These are phyloP conservation scores for Suillus occidentalis DNA, from an alignment of 768 basidiomycete species.

Conservation along the genomic window DNA sequence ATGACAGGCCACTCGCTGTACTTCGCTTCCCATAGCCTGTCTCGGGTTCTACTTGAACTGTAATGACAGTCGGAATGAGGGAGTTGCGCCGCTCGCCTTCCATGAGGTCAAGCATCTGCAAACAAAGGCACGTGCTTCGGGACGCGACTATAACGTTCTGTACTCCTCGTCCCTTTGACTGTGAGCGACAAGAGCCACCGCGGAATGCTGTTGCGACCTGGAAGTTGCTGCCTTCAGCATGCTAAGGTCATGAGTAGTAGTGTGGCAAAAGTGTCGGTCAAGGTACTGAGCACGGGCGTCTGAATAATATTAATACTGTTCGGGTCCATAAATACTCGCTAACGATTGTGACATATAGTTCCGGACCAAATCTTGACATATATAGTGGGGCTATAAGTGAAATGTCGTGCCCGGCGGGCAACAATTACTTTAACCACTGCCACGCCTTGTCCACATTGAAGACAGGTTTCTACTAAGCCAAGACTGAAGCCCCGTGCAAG, in stretches of 20 bases:
- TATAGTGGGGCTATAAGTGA: neutral
- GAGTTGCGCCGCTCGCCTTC: neutral
- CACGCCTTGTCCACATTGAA: neutral
- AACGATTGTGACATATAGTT: no score
- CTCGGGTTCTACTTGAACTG: neutral
- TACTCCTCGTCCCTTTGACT: no score
- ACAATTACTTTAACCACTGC: neutral
- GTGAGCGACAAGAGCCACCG: no score
- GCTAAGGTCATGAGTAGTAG: no score
- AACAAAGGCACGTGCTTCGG: neutral
- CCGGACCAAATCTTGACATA: no score
- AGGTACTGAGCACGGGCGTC: no score
- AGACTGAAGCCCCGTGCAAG: neutral
- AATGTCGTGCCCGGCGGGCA: neutral
- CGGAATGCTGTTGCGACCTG: no score
- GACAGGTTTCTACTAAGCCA: neutral
- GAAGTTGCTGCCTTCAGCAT: no score
- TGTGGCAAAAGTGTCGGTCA: no score
- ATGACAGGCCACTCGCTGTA: neutral
- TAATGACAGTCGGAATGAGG: no score
- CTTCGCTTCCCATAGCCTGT: neutral
- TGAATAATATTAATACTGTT: no score
- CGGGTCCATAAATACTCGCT: no score
- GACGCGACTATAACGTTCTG: neutral
- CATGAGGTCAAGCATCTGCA: neutral